These are phyloP conservation scores for Phytophthora pini DNA, from an alignment of 352 stramenopile genomes.

Conservation along the genomic window DNA sequence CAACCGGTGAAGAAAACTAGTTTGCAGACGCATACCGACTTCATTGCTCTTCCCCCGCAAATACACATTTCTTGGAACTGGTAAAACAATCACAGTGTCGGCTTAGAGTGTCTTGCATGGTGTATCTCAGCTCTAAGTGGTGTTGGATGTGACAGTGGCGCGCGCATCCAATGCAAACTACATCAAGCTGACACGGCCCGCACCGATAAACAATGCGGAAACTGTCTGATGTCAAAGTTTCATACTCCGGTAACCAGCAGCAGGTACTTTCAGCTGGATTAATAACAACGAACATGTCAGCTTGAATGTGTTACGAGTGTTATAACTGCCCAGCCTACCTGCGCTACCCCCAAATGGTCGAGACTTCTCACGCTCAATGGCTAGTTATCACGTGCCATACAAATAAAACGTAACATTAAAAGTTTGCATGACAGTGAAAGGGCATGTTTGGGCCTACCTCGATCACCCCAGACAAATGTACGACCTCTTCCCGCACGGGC, in stretches of 20 bases:
- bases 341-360: slow-evolving; percentile 53
- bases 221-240: slow-evolving; percentile 74
- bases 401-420: not conserved
- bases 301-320: not conserved
- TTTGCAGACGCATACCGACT: not conserved
- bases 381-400: slow-evolving; percentile 11
- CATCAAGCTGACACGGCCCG: slow-evolving; percentile 53
- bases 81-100: slow-evolving; percentile 58
- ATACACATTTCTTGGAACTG: slow-evolving; percentile 40
- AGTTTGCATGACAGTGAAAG: not conserved
- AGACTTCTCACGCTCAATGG: slow-evolving; percentile 32
- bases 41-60: slow-evolving; percentile 29
- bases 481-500: slow-evolving; percentile 61
- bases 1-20: slow-evolving; percentile 22
- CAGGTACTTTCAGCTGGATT: slow-evolving; percentile 55
- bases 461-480: slow-evolving; percentile 83
- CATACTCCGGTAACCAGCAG: slow-evolving; percentile 53
- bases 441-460: slow-evolving; percentile 39
- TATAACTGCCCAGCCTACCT: slow-evolving; percentile 24
- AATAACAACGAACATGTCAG: not conserved
- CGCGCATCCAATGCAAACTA: slow-evolving; percentile 73
- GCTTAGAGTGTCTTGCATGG: slow-evolving; percentile 58
- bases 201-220: slow-evolving; percentile 78
- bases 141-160: slow-evolving; percentile 71
- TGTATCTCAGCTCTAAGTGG: slow-evolving; percentile 67